A percentile compares a stretch with the other conserved stretches of the same genome.
phyloP scores from a whole-genome alignment of 2,329 filamentous ascomycete species.

The Fusarium dlaminii region DNA sequence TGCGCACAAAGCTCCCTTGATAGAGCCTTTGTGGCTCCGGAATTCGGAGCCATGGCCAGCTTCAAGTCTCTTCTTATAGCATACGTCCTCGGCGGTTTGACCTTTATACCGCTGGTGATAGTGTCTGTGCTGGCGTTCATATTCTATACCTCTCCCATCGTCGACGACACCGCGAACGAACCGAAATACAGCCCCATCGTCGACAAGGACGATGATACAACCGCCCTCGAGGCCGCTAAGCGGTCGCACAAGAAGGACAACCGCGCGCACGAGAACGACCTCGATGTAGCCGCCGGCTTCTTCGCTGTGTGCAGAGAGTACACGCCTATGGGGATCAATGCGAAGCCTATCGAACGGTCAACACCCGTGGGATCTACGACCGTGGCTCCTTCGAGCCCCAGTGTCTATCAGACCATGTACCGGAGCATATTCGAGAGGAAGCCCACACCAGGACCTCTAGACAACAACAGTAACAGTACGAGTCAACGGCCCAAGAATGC shows the following conservation, averaged over 20 bases:
- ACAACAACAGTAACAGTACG: constrained; percentile 56
- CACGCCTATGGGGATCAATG: constrained; percentile 89
- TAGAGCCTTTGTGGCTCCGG: constrained; percentile 30
- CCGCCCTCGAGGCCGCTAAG: constrained; percentile 69
- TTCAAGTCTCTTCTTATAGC: constrained; percentile 72
- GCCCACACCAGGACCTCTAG: constrained; percentile 56
- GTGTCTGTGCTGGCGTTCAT: constrained; percentile 69
- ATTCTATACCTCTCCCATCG: constrained; percentile 72
- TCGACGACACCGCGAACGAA: constrained; percentile 50
- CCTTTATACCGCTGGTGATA: constrained; percentile 81
- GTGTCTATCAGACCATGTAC: constrained; percentile 99
- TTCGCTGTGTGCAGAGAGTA: constrained; percentile 97
- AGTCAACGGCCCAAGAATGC: constrained; percentile 70
- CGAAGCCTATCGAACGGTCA: constrained; percentile 87
- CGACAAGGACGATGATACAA: constrained; percentile 71
- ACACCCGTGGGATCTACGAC: constrained; percentile 81
- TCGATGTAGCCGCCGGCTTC: constrained; percentile 87
- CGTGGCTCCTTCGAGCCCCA: constrained; percentile 83
- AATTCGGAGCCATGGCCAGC: constrained; percentile 56
- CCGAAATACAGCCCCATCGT: constrained; percentile 54
- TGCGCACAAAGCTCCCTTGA: constrained; percentile 23
- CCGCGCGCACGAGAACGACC: constrained; percentile 65
- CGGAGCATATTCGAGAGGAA: constrained; percentile 92
- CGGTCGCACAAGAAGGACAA: constrained; percentile 68
- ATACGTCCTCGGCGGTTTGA: constrained; percentile 88